phyloP scores from a whole-genome alignment of 192 early-diverging fungal genomes.

The Mortierella alpina region DNA sequence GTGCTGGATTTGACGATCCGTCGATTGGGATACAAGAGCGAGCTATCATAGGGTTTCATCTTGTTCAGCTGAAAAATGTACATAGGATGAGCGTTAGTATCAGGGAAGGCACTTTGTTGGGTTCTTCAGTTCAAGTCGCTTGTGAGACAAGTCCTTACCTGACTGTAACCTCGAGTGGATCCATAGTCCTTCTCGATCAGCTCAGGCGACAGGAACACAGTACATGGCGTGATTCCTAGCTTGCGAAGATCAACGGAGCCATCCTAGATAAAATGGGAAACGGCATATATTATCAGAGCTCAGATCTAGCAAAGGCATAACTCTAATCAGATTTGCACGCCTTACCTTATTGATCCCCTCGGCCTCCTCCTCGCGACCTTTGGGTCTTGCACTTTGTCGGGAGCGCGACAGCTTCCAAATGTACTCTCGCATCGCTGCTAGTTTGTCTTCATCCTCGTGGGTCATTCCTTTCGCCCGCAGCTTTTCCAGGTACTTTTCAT shows the following conservation, averaged over 20 bases:
- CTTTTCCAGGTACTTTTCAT: conserved; percentile 61
- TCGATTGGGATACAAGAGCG: conserved; percentile 10
- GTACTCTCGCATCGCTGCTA: conserved; percentile 78
- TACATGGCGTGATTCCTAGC: conserved; percentile 74
- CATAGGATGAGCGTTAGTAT: not conserved
- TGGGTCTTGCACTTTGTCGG: conserved; percentile 50
- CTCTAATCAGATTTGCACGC: not conserved
- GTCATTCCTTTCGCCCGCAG: conserved; percentile 79
- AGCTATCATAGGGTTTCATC: conserved; percentile 13
- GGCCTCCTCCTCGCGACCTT: conserved; percentile 45
- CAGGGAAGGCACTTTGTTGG: too few relatives aligned
- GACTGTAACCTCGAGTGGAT: conserved; percentile 9
- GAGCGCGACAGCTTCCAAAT: conserved; percentile 78
- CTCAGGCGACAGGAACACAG: conserved; percentile 73
- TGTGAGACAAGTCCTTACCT: conserved; percentile 18
- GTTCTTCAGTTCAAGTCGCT: not conserved
- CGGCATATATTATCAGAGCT: not conserved
- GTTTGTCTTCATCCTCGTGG: conserved; percentile 78
- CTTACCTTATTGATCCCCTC: conserved; percentile 42
- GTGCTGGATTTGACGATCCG: conserved; percentile 33
- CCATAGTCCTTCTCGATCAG: conserved; percentile 49
- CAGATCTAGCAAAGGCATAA: too few relatives aligned
- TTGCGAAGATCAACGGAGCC: conserved; percentile 63
- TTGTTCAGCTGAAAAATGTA: conserved; percentile 10
- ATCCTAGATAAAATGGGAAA: conserved; percentile 31